Percentiles rank a stretch among this genome's conserved stretches.
Evolutionary conservation across 148 eudicot genomes (phyloP).

Genomic region (Amaranthus hypochondriacus): DNA sequence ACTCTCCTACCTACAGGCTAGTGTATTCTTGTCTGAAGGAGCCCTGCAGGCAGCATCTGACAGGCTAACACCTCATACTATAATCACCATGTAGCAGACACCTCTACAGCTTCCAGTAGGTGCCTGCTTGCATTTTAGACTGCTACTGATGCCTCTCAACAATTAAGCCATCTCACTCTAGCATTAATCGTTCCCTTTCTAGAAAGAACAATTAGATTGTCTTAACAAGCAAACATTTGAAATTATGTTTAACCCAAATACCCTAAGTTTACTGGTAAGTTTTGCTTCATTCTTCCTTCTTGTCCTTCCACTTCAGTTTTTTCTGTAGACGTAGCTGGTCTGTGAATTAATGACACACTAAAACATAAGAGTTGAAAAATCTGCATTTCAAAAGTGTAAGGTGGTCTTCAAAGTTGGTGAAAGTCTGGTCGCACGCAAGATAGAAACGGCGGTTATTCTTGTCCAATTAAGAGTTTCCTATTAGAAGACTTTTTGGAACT

Average conservation of each 20-base stretch:
- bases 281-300: background rate
- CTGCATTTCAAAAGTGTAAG: background rate
- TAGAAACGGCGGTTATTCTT: background rate
- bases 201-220: background rate
- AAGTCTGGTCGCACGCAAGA: background rate
- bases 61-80: background rate
- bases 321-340: background rate
- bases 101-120: slow-evolving; percentile 2
- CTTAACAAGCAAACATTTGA: background rate
- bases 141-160: background rate
- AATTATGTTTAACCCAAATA: background rate
- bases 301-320: background rate
- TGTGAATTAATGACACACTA: background rate
- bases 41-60: background rate
- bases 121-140: background rate
- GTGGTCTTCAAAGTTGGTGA: background rate
- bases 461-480: background rate
- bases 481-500: background rate
- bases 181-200: background rate
- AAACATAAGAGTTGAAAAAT: background rate
- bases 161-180: background rate
- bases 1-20: slow-evolving; percentile 1
- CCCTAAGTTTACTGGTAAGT: background rate
- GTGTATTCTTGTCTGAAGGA: background rate
- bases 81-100: background rate